Evolutionary conservation across 139 green algal genomes (phyloP).

Genomic region (Trebouxia sp.): DNA sequence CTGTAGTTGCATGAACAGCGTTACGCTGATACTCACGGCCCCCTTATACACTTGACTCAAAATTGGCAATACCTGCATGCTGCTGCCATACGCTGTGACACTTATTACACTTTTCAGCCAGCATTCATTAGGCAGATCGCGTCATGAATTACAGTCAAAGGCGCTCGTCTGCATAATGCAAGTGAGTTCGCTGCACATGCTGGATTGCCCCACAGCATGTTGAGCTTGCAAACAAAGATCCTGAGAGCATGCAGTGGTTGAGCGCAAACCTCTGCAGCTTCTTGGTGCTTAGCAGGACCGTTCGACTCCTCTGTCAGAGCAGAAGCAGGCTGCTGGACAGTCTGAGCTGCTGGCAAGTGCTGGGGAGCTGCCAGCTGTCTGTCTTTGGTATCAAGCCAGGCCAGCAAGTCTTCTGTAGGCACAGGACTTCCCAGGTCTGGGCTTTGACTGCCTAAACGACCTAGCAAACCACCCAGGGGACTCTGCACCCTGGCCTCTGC

Average conservation of each 20-base stretch:
- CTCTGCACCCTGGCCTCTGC: not conserved
- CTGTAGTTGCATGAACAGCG: conserved; percentile 40
- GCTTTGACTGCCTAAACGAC: conserved; percentile 8
- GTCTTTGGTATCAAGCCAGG: conserved; percentile 38
- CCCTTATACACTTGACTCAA: no score
- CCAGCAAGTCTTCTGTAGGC: conserved; percentile 31
- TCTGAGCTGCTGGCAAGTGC: not conserved
- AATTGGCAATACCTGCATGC: no score
- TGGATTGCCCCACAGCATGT: no score
- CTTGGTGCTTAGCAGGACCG: conserved; percentile 38
- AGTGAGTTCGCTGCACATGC: no score
- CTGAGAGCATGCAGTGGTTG: no score
- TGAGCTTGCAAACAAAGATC: no score
- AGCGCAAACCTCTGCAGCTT: conserved; percentile 35
- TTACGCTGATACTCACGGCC: no score
- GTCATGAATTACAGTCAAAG: no score
- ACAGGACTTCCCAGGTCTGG: not conserved
- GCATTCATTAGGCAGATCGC: no score
- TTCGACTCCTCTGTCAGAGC: not conserved
- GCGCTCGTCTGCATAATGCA: no score
- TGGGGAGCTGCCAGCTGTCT: not conserved
- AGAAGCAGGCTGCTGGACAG: not conserved
- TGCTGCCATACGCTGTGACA: no score
- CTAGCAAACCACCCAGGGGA: conserved; percentile 33
- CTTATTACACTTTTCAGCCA: no score